These are phyloP conservation scores for Blumeria graminis DNA, from an alignment of 2,329 filamentous ascomycete species.

Conservation along the genomic window DNA sequence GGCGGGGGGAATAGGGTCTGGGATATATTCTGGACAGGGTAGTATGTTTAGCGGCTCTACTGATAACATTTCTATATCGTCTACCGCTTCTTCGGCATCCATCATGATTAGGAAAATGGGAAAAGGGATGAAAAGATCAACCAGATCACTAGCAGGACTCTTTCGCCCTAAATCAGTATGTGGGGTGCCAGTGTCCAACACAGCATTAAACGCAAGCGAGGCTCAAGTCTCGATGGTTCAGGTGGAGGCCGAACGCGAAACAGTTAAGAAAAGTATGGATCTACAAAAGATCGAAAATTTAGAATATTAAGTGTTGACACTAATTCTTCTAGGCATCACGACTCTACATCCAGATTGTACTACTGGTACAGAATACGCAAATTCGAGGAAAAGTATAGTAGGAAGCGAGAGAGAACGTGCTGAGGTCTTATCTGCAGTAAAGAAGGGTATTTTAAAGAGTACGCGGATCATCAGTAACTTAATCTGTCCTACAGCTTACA, in stretches of 20 bases:
- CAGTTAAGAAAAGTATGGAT: conserved; percentile 42
- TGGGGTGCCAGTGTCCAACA: conserved; percentile 50
- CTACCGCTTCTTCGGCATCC: conserved; percentile 70
- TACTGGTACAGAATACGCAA: conserved; percentile 34
- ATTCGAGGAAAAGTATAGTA: conserved; percentile 63
- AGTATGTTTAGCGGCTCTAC: conserved; percentile 75
- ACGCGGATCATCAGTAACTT: conserved; percentile 15
- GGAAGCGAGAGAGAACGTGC: conserved; percentile 77
- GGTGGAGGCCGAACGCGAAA: conserved; percentile 60
- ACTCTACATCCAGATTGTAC: conserved; percentile 23
- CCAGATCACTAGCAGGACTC: conserved; percentile 71
- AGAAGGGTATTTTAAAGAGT: conserved; percentile 92
- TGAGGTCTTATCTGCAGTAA: conserved; percentile 74
- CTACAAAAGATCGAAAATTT: conserved; percentile 50
- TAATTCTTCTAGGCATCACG: background rate
- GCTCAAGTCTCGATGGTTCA: conserved; percentile 90
- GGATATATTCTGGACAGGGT: conserved; percentile 72
- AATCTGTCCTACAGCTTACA: conserved; percentile 14
- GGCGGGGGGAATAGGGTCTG: conserved; percentile 71
- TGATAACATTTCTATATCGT: conserved; percentile 81
- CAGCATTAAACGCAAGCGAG: conserved; percentile 40
- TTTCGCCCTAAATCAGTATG: conserved; percentile 87
- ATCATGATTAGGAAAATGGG: conserved; percentile 98
- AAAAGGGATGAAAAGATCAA: conserved; percentile 88
- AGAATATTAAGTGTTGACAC: too few species aligned